Evolutionary conservation across 129 eudicot genomes (phyloP), one percentile per base, ranked within the genome.

Genomic region (Flaveria linearis): DNA sequence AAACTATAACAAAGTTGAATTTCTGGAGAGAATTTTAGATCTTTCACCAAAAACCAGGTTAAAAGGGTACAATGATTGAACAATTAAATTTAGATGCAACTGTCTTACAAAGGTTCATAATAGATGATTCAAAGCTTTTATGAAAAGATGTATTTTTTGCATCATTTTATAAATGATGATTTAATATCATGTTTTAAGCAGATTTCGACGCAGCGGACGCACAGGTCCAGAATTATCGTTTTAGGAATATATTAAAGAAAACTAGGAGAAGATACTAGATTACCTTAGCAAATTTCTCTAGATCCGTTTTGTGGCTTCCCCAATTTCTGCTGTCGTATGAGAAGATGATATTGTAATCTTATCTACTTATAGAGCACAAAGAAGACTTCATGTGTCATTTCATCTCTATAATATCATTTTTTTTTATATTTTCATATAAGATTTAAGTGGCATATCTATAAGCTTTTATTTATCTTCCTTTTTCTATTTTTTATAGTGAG

Each of bases 301-400:
- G 81, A 68, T 77, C 68, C n/a, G 68, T 68, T 3, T n/a, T 56
- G 63, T 78, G 51, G 62, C 49, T 69, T 57, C 51, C 61, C 47
- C 60, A 46, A 12, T 28, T 28, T 41, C 70, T 43, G 69, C 64
- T 76, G 53, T 65, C 5, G 26, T 52, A 69, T 76, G 81, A 26
- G 17, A 26, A 12, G 23, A 57, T 39, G 47, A 16, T 78, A 49
- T 41, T 46, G 51, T 30, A 45, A n/a, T 65, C 23, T 46, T 39
- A 23, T 45, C 71, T 78, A 78, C 53, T 78, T 78, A 78, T 70
- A 78, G 76, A 58, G 47, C 63, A 58, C 55, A 78, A 60, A 20
- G 76, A 78, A 78, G 82, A 57, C 71, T 47, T 55, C 33, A 68
- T 55, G 58, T 50, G 30, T 49, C 74, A 68, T 15, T 39, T 39